Conservation (phyloP, 768 basidiomycete species). For the Boletellus ananas region DNA sequence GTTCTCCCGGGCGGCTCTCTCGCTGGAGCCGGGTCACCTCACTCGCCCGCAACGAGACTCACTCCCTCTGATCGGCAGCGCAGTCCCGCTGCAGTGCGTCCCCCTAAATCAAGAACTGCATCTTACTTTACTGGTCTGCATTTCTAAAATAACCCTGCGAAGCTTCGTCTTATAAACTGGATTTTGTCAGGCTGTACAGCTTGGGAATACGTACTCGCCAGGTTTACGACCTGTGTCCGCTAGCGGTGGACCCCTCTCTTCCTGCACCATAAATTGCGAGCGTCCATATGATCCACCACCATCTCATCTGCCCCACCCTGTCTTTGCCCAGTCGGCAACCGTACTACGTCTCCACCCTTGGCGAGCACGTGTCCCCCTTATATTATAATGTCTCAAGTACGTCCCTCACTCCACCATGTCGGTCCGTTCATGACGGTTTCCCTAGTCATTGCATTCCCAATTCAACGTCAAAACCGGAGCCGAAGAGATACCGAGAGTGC, state of each 20-base stretch:
- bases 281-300: slow-evolving; percentile 1
- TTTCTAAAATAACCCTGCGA: slow-evolving; percentile 32
- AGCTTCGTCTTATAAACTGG: slow-evolving; percentile 11
- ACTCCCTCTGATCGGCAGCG: slow-evolving; percentile 21
- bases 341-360: neutral
- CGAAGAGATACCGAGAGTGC: slow-evolving; percentile 29
- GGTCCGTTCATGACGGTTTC: neutral
- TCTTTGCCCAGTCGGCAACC: neutral
- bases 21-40: slow-evolving; percentile 7
- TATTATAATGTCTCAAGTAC: slow-evolving; percentile 25
- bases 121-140: slow-evolving; percentile 21
- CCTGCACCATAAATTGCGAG: slow-evolving; percentile 29
- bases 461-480: slow-evolving; percentile 10
- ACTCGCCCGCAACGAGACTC: slow-evolving; percentile 11
- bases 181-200: slow-evolving; percentile 31
- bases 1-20: slow-evolving; percentile 12
- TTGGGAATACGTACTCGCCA: slow-evolving; percentile 33
- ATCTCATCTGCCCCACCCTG: slow-evolving; percentile 10
- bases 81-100: neutral
- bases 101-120: slow-evolving; percentile 25
- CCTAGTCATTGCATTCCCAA: slow-evolving; percentile 14
- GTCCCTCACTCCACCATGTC: slow-evolving; percentile 1
- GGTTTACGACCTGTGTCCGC: slow-evolving; percentile 24
- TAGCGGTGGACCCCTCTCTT: slow-evolving; percentile 23
- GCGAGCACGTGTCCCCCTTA: slow-evolving; percentile 1